phyloP scores from a whole-genome alignment of 1,284 basidiomycete species.

The Thelephora terrestris region DNA sequence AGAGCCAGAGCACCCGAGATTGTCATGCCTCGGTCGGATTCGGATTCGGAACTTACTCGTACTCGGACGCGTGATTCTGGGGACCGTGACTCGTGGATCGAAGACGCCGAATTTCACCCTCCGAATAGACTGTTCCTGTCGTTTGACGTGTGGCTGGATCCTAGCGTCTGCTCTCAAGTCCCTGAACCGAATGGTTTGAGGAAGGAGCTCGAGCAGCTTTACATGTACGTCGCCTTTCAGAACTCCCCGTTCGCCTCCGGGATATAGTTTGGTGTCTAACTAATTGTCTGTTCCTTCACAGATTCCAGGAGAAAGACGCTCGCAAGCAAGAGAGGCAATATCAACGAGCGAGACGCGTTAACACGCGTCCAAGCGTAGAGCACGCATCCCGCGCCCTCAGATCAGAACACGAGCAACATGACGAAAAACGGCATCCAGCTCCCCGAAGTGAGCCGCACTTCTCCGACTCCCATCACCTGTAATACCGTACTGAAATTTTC shows the following conservation, averaged over 20 bases:
- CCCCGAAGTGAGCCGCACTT: too few species aligned
- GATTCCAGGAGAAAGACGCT: conserved; percentile 1
- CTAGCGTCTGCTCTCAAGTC: not conserved
- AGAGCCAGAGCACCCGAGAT: not conserved
- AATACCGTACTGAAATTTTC: too few species aligned
- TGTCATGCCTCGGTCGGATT: not conserved
- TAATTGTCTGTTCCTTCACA: not conserved
- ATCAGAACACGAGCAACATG: too few species aligned
- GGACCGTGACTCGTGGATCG: too few species aligned
- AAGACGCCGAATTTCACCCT: too few species aligned
- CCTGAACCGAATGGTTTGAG: not conserved
- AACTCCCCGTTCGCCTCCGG: not conserved
- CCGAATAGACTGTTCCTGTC: not conserved
- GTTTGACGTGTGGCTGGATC: not conserved
- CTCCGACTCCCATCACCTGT: too few species aligned
- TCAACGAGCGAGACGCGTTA: not conserved
- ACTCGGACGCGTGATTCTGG: too few species aligned
- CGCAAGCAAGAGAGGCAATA: not conserved
- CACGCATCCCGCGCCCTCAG: too few species aligned
- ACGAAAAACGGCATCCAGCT: too few species aligned
- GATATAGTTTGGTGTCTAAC: too few species aligned
- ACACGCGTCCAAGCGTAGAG: too few species aligned
- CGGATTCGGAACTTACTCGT: not conserved
- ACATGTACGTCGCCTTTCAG: not conserved
- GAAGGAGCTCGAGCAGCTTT: not conserved